phyloP scores from a whole-genome alignment of 257 asterid species.

The Solanum appendiculatum region DNA sequence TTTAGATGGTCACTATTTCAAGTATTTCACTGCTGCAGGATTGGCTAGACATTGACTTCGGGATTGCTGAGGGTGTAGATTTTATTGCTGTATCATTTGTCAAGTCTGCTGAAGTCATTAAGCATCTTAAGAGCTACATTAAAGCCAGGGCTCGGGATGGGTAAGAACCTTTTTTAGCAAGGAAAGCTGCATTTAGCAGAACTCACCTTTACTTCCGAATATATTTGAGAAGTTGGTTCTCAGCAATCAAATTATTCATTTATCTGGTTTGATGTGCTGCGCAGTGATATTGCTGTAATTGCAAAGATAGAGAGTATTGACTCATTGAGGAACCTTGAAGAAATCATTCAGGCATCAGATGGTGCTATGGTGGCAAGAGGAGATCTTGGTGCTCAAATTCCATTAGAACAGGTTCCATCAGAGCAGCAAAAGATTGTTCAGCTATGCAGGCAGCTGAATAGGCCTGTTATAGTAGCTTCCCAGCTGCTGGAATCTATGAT shows the following conservation, averaged over 20 bases:
- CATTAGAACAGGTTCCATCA: slow-evolving; percentile 96
- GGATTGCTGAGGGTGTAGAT: slow-evolving; percentile 96
- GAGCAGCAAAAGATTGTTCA: slow-evolving; percentile 87
- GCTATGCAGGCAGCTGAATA: slow-evolving; percentile 77
- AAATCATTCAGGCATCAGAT: slow-evolving; percentile 81
- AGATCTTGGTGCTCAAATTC: slow-evolving; percentile 97
- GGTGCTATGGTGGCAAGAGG: slow-evolving; percentile 99
- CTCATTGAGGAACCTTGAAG: slow-evolving; percentile 88
- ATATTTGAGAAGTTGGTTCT: not conserved
- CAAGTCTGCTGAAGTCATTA: slow-evolving; percentile 95
- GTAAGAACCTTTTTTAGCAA: slow-evolving; percentile 23
- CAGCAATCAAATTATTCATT: not conserved
- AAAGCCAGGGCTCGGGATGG: slow-evolving; percentile 90
- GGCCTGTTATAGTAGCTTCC: slow-evolving; percentile 94
- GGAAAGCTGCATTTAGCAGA: not conserved
- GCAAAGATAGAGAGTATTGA: slow-evolving; percentile 97
- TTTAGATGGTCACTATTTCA: slow-evolving; percentile 11
- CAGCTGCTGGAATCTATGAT: slow-evolving; percentile 98
- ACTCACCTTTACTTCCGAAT: not conserved
- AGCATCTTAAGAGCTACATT: slow-evolving; percentile 92
- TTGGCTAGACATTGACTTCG: slow-evolving; percentile 97
- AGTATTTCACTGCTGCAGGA: slow-evolving; percentile 42
- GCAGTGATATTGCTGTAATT: slow-evolving; percentile 82
- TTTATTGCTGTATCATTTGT: slow-evolving; percentile 96
- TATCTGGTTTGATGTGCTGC: slow-evolving; percentile 2